Evolutionary conservation across 1,284 basidiomycete species (phyloP).

Genomic region (Mixia osmundae): DNA sequence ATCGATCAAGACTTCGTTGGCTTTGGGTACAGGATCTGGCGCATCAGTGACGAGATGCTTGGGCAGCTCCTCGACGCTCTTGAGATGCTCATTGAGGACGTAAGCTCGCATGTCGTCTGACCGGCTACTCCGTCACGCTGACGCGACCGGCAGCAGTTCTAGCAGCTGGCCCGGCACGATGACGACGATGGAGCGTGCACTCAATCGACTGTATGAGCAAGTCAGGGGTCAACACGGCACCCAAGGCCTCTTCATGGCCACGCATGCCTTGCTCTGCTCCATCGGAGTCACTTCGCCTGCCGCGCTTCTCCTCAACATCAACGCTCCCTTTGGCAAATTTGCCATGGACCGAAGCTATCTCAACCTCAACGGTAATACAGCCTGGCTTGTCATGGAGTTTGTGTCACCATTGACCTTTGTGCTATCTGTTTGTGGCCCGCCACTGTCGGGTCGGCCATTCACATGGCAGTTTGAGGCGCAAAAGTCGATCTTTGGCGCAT

Average conservation of each 20-base stretch:
- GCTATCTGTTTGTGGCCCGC: conserved; percentile 4
- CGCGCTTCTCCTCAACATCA: too few relatives aligned
- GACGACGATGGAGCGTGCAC: too few relatives aligned
- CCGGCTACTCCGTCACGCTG: conserved; percentile 38
- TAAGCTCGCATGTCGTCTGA: conserved; percentile 44
- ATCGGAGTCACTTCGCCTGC: too few relatives aligned
- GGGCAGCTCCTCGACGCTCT: conserved; percentile 32
- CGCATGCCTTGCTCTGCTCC: too few relatives aligned
- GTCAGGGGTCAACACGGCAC: too few relatives aligned
- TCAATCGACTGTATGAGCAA: too few relatives aligned
- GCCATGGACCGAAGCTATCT: conserved; percentile 2
- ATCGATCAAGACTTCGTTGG: conserved; percentile 54
- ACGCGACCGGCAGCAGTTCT: too few relatives aligned
- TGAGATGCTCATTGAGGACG: conserved; percentile 36
- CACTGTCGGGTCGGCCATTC: conserved; percentile 4
- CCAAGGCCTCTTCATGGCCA: too few relatives aligned
- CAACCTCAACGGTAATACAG: conserved; percentile 18
- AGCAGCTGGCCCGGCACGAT: too few relatives aligned
- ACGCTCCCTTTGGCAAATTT: conserved; percentile 22
- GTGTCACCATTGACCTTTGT: conserved; percentile 14
- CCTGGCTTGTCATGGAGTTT: conserved; percentile 18
- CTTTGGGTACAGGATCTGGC: conserved; percentile 22
- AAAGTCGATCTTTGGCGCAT: not conserved
- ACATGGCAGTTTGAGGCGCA: too few relatives aligned
- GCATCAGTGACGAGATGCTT: conserved; percentile 32